Evolutionary conservation across 148 eudicot genomes (phyloP), one percentile per base, ranked within the genome.

Genomic region (Vaccinium darrowii): DNA sequence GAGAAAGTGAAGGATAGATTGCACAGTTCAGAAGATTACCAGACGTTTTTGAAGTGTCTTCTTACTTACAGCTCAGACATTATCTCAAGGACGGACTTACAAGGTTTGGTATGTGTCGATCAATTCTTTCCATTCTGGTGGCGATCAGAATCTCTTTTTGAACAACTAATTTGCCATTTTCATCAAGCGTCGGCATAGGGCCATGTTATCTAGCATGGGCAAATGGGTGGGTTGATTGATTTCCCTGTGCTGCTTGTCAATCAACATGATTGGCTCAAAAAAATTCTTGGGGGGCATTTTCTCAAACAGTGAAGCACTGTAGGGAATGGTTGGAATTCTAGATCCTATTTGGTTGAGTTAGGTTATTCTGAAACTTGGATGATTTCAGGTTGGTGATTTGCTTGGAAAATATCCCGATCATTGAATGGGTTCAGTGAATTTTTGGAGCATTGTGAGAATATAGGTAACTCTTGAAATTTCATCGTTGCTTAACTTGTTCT

Each of bases 11-110:
- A 97, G 93, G 99, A 95, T 85, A 92, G 92, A 81, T 83, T 97
- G 87, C 90, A 87, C 23, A 93, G 85, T 89, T 85, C 93, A 23
- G 95, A 87, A 87, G 97, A 93, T 91, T 95, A 95, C 88, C 98
- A 95, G 87, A 95, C 99, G 76, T 97, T 97, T 82, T 88, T 97
- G 90, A 97, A 94, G 89, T 97, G 98, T 91, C 95, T 97, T 82
- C 94, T 95, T 82, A 97, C 93, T 83, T 96, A 95, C 89, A 96
- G 96, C 92, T 93, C 93, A 21, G 98, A 96, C 84, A 96, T 95
- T 84, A 96, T 97, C 67, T 92, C 96, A 84, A 90, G 93, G 88
- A 90, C 86, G 81, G 98, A 97, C 88, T 84, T 95, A 84, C 96
- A 95, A 82, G 85, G 95, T 86, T 88, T 97, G 96, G 99, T 97